phyloP scores from a whole-genome alignment of 371 early-diverging fungal genomes.

The Mycotypha africana region DNA sequence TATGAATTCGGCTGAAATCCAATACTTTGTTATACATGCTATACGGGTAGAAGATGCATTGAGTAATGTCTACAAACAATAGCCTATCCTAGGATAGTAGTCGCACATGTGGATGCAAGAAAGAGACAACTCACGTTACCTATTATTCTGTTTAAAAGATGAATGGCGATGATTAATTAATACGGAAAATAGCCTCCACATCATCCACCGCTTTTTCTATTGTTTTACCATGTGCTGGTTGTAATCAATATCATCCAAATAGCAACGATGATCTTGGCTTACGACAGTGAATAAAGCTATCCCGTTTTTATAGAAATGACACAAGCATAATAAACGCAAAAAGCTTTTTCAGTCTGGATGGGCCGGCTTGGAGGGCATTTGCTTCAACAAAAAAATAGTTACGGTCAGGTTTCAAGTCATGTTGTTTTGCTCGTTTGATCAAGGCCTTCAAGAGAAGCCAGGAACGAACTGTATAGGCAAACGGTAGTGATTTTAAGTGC shows the following conservation, averaged over 20 bases:
- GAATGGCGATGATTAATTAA: not conserved
- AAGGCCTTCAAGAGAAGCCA: conserved; percentile 25
- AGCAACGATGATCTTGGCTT: conserved; percentile 27
- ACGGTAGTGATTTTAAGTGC: conserved; percentile 30
- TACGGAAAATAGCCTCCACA: not conserved
- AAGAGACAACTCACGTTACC: conserved; percentile 9
- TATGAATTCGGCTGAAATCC: conserved; percentile 47
- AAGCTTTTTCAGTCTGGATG: not conserved
- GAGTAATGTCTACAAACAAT: not conserved
- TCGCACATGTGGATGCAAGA: not conserved
- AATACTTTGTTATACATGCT: conserved; percentile 55
- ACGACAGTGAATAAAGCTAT: conserved; percentile 13
- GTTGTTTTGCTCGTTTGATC: conserved; percentile 21
- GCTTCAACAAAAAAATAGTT: no score
- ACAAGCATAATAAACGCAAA: no score
- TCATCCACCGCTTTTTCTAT: not conserved
- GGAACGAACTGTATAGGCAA: conserved; percentile 31
- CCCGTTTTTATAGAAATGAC: not conserved
- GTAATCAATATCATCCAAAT: conserved; percentile 41
- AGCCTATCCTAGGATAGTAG: no score
- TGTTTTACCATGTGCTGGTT: conserved; percentile 39
- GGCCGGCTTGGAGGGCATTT: not conserved
- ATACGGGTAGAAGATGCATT: conserved; percentile 1
- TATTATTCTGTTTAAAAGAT: conserved; percentile 23
- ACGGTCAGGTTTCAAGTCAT: conserved; percentile 26